Percentiles rank a stretch among this genome's conserved stretches.
phyloP scores from a whole-genome alignment of 2,329 filamentous ascomycete species.

The Cryphonectria radicalis region DNA sequence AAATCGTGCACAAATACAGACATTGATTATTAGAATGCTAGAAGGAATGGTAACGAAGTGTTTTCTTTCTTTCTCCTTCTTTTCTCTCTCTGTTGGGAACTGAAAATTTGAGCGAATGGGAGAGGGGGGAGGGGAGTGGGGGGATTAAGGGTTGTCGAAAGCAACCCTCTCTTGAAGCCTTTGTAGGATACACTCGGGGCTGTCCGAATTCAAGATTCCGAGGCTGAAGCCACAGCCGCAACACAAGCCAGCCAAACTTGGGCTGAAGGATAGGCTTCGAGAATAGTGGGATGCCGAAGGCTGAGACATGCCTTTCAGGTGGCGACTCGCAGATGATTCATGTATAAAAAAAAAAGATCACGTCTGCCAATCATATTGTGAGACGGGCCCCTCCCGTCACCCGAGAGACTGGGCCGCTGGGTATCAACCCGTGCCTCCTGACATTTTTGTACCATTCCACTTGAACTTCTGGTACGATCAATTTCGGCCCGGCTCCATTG shows the following conservation, averaged over 20 bases:
- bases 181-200: neutral
- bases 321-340: neutral
- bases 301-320: neutral
- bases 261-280: neutral
- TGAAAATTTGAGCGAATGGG: too few relatives aligned
- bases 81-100: too few relatives aligned
- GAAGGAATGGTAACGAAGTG: neutral
- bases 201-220: neutral
- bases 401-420: neutral
- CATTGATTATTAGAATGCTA: neutral
- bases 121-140: too few relatives aligned
- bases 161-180: neutral
- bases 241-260: neutral
- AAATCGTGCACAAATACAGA: neutral
- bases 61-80: too few relatives aligned
- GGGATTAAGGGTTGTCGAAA: neutral
- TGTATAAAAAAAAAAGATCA: neutral
- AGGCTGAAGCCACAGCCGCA: neutral
- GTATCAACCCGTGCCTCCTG: neutral
- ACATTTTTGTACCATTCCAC: neutral
- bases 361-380: neutral
- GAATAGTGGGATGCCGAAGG: conserved; percentile 7
- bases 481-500: neutral
- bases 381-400: neutral
- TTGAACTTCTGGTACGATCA: neutral